A percentile compares a stretch with the other conserved stretches of the same genome.
Conservation (phyloP, 371 early-diverging fungal species). For the Mucor piriformis region DNA sequence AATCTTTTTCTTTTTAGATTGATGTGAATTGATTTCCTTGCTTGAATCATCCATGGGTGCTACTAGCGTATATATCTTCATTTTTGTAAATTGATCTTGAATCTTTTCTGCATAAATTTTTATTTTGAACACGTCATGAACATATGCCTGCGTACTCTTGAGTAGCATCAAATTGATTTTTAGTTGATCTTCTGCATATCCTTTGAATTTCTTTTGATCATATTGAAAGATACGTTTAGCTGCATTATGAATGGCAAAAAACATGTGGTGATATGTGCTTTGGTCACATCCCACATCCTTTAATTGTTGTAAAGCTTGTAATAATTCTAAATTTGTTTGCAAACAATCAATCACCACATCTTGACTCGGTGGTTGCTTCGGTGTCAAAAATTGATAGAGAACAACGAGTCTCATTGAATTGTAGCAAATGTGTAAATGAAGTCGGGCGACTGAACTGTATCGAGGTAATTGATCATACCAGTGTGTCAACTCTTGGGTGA, state of each 20-base stretch:
- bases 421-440: constrained; percentile 48
- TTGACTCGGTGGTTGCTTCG: constrained; percentile 20
- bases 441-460: constrained; percentile 13
- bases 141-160: constrained; percentile 45
- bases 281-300: constrained; percentile 46
- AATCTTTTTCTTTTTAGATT: not conserved
- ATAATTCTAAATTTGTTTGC: constrained; percentile 35
- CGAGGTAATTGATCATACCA: constrained; percentile 31
- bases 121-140: constrained; percentile 46
- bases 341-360: constrained; percentile 41
- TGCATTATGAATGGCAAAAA: constrained; percentile 49
- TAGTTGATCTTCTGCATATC: constrained; percentile 36
- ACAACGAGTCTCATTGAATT: constrained; percentile 47
- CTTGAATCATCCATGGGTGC: not conserved
- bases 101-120: constrained; percentile 49
- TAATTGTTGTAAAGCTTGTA: constrained; percentile 37
- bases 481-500: constrained; percentile 28
- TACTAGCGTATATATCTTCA: constrained; percentile 8
- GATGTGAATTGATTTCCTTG: not conserved
- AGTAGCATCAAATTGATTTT: constrained; percentile 39
- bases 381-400: constrained; percentile 42
- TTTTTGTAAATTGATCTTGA: constrained; percentile 32
- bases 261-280: constrained; percentile 57
- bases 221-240: constrained; percentile 38
- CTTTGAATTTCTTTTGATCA: not conserved